These are phyloP conservation scores for Xylaria sp. DNA, from an alignment of 2,329 filamentous ascomycete genomes.

Conservation along the genomic window DNA sequence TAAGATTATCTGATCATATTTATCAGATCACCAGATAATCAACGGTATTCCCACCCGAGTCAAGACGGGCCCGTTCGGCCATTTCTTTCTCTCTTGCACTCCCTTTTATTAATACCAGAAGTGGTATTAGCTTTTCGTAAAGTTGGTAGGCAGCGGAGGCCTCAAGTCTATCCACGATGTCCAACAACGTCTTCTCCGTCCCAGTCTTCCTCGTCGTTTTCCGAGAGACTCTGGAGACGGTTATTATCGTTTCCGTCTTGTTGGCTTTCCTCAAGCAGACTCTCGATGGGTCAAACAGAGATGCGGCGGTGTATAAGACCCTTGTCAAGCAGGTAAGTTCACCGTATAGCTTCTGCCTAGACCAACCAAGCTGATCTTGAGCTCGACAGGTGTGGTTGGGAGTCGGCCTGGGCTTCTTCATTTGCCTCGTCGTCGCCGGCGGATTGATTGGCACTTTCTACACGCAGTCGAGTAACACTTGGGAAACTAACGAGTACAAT, in stretches of 20 bases:
- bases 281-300: conserved; percentile 64
- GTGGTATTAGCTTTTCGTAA: neutral
- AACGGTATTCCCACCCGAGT: conserved; percentile 3
- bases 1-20: conserved; percentile 24
- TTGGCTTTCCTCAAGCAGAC: conserved; percentile 85
- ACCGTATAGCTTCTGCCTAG: neutral
- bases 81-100: neutral
- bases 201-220: conserved; percentile 85
- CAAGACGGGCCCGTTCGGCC: neutral
- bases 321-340: conserved; percentile 62
- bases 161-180: conserved; percentile 27
- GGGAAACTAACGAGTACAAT: conserved; percentile 70
- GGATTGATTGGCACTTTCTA: conserved; percentile 76
- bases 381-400: conserved; percentile 66
- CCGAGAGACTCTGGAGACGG: conserved; percentile 80
- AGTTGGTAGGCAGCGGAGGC: neutral
- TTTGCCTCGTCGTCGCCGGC: conserved; percentile 67
- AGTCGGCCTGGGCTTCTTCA: conserved; percentile 60
- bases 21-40: conserved; percentile 32
- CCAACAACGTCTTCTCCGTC: conserved; percentile 34
- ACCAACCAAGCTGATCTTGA: neutral
- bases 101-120: neutral
- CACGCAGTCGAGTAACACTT: conserved; percentile 66
- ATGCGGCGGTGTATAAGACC: conserved; percentile 66
- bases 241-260: conserved; percentile 84